phyloP scores from a whole-genome alignment of 192 early-diverging fungal species.

The Coemansia sp. region DNA sequence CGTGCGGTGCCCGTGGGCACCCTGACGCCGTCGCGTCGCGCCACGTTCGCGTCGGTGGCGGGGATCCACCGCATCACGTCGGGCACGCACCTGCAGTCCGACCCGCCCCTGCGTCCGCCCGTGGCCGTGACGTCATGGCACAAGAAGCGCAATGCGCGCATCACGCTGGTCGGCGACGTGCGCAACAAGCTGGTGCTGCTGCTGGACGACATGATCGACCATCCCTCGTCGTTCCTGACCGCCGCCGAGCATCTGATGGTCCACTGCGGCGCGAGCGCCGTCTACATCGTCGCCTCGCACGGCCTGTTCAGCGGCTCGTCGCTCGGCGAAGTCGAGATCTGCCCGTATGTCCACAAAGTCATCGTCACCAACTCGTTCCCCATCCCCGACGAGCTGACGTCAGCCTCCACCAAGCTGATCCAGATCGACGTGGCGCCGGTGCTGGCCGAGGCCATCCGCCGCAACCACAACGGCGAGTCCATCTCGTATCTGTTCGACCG shows the following conservation, averaged over 20 bases:
- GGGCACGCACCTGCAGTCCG: constrained; percentile 53
- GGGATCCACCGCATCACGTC: constrained; percentile 51
- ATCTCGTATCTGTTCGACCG: constrained; percentile 86
- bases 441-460: constrained; percentile 90
- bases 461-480: constrained; percentile 92
- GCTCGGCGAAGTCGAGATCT: constrained; percentile 79
- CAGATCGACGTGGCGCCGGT: constrained; percentile 87
- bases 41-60: constrained; percentile 9
- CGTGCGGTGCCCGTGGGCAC: constrained; percentile 31
- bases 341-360: constrained; percentile 72
- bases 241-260: constrained; percentile 86
- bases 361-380: constrained; percentile 93
- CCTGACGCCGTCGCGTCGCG: constrained; percentile 12
- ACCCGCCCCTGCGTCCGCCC: constrained; percentile 50
- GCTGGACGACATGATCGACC: constrained; percentile 96
- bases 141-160: constrained; percentile 59
- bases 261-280: constrained; percentile 75
- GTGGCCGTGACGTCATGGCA: constrained; percentile 56
- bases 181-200: constrained; percentile 81
- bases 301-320: constrained; percentile 90
- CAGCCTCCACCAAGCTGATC: constrained; percentile 70
- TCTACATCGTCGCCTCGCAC: constrained; percentile 92
- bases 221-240: constrained; percentile 84
- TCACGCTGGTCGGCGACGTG: constrained; percentile 94
- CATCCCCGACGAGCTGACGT: constrained; percentile 67